Percentiles rank a stretch among this genome's conserved stretches.
These are phyloP conservation scores for Gymnopilus dilepis DNA, from an alignment of 768 basidiomycete species.

Conservation along the genomic window DNA sequence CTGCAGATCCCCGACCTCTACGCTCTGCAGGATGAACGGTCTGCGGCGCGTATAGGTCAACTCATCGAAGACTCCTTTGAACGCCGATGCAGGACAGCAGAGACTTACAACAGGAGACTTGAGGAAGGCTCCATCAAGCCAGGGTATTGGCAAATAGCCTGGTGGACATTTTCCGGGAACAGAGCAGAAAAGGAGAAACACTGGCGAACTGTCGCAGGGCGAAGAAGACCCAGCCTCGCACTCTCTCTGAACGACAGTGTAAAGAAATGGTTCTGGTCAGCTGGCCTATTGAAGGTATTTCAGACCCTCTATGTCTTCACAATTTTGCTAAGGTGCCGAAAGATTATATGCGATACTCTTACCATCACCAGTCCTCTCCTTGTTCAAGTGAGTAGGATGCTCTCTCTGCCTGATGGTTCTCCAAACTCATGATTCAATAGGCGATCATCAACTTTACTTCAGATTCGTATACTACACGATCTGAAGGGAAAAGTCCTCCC, in stretches of 20 bases:
- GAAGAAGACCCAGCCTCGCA: conserved; percentile 62
- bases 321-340: not conserved
- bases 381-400: conserved; percentile 60
- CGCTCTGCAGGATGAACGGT: conserved; percentile 72
- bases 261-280: conserved; percentile 79
- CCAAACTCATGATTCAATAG: conserved; percentile 33
- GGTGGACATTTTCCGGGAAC: conserved; percentile 66
- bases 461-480: conserved; percentile 58
- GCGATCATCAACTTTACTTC: conserved; percentile 72
- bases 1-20: conserved; percentile 83
- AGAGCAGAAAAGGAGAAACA: conserved; percentile 58
- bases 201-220: conserved; percentile 70
- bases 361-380: conserved; percentile 76
- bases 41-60: conserved; percentile 64
- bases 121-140: conserved; percentile 67
- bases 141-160: conserved; percentile 47
- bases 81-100: conserved; percentile 56
- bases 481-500: conserved; percentile 38
- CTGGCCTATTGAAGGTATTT: conserved; percentile 55
- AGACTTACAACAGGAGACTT: conserved; percentile 73
- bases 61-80: conserved; percentile 71
- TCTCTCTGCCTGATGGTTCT: not conserved
- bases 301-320: too few species aligned
- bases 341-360: conserved; percentile 60
- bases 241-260: conserved; percentile 78